Evolutionary conservation across 371 early-diverging fungal species (phyloP).

Genomic region (Mortierella sp.): DNA sequence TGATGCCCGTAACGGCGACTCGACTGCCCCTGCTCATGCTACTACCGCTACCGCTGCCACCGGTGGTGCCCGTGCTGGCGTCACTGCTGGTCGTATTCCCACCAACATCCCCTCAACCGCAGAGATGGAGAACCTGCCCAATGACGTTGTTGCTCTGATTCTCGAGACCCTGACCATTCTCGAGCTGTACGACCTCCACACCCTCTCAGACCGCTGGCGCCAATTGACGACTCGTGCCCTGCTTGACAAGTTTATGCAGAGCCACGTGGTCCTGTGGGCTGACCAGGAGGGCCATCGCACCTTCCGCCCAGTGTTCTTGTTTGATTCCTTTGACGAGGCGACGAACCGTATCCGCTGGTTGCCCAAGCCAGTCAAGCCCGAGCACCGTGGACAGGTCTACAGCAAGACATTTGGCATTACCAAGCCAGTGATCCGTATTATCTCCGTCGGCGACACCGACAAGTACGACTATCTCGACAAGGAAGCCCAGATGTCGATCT

Average conservation of each 20-base stretch:
- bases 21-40: constrained; percentile 6
- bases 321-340: constrained; percentile 58
- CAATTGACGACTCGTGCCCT: constrained; percentile 45
- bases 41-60: constrained; percentile 12
- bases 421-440: constrained; percentile 49
- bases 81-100: constrained; percentile 30
- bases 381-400: constrained; percentile 47
- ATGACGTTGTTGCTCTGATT: constrained; percentile 49
- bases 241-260: constrained; percentile 51
- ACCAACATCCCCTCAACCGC: constrained; percentile 44
- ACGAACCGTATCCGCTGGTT: constrained; percentile 54
- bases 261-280: constrained; percentile 49
- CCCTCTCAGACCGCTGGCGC: constrained; percentile 54
- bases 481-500: constrained; percentile 49
- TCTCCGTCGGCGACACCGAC: constrained; percentile 54
- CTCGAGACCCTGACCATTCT: constrained; percentile 53
- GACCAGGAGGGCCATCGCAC: constrained; percentile 55
- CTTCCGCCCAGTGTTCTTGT: constrained; percentile 49
- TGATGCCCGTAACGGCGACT: background rate
- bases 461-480: constrained; percentile 55
- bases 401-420: constrained; percentile 58
- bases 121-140: constrained; percentile 57
- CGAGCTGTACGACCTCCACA: constrained; percentile 45
- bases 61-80: background rate
- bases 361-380: constrained; percentile 38